These are phyloP conservation scores for Mycena alexandri DNA, from an alignment of 768 basidiomycete species.

Conservation along the genomic window DNA sequence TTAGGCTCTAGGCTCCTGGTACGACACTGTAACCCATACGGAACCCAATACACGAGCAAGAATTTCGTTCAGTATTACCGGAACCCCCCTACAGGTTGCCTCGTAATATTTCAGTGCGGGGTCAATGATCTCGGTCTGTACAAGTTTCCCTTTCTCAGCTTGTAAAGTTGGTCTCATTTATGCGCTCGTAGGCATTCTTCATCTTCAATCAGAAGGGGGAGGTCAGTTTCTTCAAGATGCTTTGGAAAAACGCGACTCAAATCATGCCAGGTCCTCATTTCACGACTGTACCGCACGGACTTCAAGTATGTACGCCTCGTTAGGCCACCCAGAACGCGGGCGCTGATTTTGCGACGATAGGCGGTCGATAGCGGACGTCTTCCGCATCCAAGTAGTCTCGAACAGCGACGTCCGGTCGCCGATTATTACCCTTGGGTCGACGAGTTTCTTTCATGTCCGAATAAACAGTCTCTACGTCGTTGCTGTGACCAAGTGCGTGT, in stretches of 20 bases:
- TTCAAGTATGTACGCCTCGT: constrained; percentile 85
- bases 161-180: neutral
- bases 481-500: constrained; percentile 90
- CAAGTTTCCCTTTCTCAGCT: neutral
- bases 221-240: constrained; percentile 60
- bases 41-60: too few relatives aligned
- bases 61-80: too few relatives aligned
- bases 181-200: constrained; percentile 85
- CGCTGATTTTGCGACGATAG: constrained; percentile 54
- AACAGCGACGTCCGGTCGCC: constrained; percentile 97
- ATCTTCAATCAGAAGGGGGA: constrained; percentile 99
- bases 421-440: constrained; percentile 97
- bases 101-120: constrained; percentile 1
- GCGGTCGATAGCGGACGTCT: constrained; percentile 97
- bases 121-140: constrained; percentile 30
- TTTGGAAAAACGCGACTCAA: constrained; percentile 13
- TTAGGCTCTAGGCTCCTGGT: too few relatives aligned
- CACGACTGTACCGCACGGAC: constrained; percentile 94
- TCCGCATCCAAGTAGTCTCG: constrained; percentile 98
- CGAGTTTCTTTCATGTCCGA: constrained; percentile 98
- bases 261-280: constrained; percentile 89
- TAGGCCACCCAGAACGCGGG: neutral
- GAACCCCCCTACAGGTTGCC: neutral
- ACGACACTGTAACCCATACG: too few relatives aligned
- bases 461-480: constrained; percentile 96